Evolutionary conservation across 1,284 basidiomycete species (phyloP).

Genomic region (Mycena sp.): DNA sequence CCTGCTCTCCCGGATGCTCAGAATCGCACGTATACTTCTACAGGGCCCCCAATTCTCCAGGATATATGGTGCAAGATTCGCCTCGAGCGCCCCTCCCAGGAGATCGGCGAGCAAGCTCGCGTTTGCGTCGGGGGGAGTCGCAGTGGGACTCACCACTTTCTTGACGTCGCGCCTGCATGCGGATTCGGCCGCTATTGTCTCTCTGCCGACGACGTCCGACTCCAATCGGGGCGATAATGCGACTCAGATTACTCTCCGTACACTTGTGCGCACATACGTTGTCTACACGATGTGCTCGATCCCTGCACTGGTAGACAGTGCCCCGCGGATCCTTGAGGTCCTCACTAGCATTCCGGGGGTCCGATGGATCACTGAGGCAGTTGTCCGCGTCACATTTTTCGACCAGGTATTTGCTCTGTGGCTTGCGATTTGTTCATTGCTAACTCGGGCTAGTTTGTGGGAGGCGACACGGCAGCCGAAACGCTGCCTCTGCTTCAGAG

Average conservation of each 20-base stretch:
- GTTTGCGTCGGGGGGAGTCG: conserved; percentile 19
- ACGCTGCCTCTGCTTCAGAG: conserved; percentile 71
- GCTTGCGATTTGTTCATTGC: not conserved
- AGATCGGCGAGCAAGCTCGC: not conserved
- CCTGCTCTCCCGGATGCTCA: conserved; percentile 4
- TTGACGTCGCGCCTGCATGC: conserved; percentile 7
- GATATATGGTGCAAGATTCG: conserved; percentile 14
- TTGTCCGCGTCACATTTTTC: conserved; percentile 89
- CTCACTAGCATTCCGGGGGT: conserved; percentile 75
- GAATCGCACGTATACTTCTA: not conserved
- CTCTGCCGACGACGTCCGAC: conserved; percentile 74
- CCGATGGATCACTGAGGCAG: conserved; percentile 69
- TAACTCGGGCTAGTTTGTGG: conserved; percentile 75
- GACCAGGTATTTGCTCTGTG: conserved; percentile 64
- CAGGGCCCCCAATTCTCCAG: not conserved
- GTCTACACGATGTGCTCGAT: conserved; percentile 87
- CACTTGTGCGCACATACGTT: conserved; percentile 72
- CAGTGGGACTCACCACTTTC: conserved; percentile 16
- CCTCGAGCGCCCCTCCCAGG: conserved; percentile 6
- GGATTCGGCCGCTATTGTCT: conserved; percentile 6
- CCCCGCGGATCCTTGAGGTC: conserved; percentile 74
- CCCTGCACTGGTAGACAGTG: conserved; percentile 80
- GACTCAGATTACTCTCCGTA: conserved; percentile 57
- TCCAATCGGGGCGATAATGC: conserved; percentile 76
- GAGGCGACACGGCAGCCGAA: conserved; percentile 82